These are phyloP conservation scores for Calvatia gigantea DNA, from an alignment of 768 basidiomycete species.

Conservation along the genomic window DNA sequence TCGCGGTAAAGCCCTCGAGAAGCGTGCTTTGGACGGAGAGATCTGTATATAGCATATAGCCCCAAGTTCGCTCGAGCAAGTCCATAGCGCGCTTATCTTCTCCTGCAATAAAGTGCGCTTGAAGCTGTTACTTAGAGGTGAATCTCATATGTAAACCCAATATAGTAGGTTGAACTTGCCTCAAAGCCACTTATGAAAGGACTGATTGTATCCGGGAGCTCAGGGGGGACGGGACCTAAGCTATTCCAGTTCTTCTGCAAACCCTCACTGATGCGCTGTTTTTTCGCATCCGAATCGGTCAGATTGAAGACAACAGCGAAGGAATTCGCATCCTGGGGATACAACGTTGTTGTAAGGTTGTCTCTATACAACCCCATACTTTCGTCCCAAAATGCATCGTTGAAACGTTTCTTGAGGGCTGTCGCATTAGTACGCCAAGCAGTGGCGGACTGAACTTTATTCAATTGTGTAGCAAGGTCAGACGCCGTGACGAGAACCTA, in stretches of 20 bases:
- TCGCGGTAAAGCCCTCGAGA: conserved; percentile 55
- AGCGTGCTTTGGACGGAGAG: conserved; percentile 54
- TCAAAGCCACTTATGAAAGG: conserved; percentile 59
- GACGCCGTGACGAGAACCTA: conserved; percentile 48
- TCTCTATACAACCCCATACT: conserved; percentile 49
- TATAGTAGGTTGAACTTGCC: conserved; percentile 25
- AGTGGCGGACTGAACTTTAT: conserved; percentile 27
- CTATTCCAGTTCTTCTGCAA: conserved; percentile 50
- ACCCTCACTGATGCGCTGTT: conserved; percentile 40
- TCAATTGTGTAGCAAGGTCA: conserved; percentile 39
- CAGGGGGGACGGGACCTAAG: conserved; percentile 49
- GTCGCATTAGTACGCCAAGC: conserved; percentile 45
- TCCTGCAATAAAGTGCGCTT: conserved; percentile 54
- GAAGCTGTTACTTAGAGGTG: conserved; percentile 31
- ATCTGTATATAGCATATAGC: conserved; percentile 55
- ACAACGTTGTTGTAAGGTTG: conserved; percentile 47
- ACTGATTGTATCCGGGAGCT: conserved; percentile 55
- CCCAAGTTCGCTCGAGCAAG: conserved; percentile 52
- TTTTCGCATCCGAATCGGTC: conserved; percentile 36
- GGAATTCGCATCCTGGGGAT: conserved; percentile 57
- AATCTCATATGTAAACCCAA: background rate
- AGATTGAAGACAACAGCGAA: conserved; percentile 53
- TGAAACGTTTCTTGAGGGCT: conserved; percentile 44
- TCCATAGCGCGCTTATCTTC: conserved; percentile 51
- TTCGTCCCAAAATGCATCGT: conserved; percentile 49